Base-by-base conservation (phyloP, 371 early-diverging fungal species). In the Encephalitozoon romaleae region DNA sequence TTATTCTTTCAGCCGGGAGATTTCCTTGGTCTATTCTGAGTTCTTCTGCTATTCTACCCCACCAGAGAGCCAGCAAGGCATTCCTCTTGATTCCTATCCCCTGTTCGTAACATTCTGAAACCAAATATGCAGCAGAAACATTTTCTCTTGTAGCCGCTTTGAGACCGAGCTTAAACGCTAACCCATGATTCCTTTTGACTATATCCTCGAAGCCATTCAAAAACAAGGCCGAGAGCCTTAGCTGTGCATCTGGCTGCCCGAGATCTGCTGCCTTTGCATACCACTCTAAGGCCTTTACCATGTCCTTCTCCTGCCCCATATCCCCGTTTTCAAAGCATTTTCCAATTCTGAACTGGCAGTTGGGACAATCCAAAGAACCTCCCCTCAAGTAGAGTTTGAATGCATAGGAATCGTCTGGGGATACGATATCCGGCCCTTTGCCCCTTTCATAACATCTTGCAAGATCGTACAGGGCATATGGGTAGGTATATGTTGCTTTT, bases 391-490 rank as follows among this genome's bases (percentile, higher is more conserved):
- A 86, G 15, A 77, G 30, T 12, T 72, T 64, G 65, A 83, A 77
- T 32, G 83, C 69, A 72, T 79, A 86, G n/a, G 12, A 12, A 42
- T 15, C 9, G 30, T 76, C 71, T 34, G 47, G 5, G 0, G 49
- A 38, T 52, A 74, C 15, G 21, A 59, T 59, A n/a, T 32, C 59
- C 1, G 38, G 30, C 21, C 38, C 28, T 3, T 38, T 59, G 2
- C 72, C 67, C 6, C 12, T 18, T 54, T 85, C 86, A 74, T 82
- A 77, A 64, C 76, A 83, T 34, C 74, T 68, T n/a, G 68, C 85
- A n/a, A 85, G 66, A 68, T 86, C 86, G 74, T 72, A 85, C 15
- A 74, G 67, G 21, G 82, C 51, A 70, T 81, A 83, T 42, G 86
- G 85, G 74, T 84, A 86, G 26, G 54, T n/a, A 39, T 63, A n/a